These are phyloP conservation scores for Noccaea caerulescens DNA, from an alignment of 345 rosid genomes.

Conservation along the genomic window DNA sequence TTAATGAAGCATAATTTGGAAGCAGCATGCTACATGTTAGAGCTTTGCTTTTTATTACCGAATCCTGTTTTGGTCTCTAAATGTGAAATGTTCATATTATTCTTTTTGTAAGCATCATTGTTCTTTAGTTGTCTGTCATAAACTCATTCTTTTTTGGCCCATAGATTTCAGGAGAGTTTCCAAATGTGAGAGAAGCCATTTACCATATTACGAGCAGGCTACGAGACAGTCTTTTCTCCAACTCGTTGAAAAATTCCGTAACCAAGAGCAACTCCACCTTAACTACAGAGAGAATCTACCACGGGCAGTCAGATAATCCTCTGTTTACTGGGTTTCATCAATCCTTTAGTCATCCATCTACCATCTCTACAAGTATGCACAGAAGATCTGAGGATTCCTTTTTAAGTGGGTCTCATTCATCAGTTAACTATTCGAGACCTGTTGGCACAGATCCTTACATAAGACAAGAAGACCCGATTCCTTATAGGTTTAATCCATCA, in stretches of 20 bases:
- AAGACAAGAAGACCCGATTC: slow-evolving; percentile 36
- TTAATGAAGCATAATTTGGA: slow-evolving; percentile 14
- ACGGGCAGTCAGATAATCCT: slow-evolving; percentile 33
- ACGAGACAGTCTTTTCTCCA: slow-evolving; percentile 68
- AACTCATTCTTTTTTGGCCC: slow-evolving; percentile 38
- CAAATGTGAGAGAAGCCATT: slow-evolving; percentile 76
- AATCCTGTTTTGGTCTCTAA: slow-evolving; percentile 21
- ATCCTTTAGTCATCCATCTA: slow-evolving; percentile 35
- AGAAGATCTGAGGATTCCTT: slow-evolving; percentile 42
- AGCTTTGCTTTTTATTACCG: slow-evolving; percentile 12
- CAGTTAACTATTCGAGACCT: slow-evolving; percentile 33
- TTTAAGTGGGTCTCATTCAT: slow-evolving; percentile 28
- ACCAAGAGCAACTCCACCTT: slow-evolving; percentile 52
- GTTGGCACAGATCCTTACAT: slow-evolving; percentile 35
- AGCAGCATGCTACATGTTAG: slow-evolving; percentile 20
- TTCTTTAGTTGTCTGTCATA: slow-evolving; percentile 21
- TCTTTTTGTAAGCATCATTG: slow-evolving; percentile 15
- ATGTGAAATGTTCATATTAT: slow-evolving; percentile 5
- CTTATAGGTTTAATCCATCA: slow-evolving; percentile 43
- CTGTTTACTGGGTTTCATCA: slow-evolving; percentile 34
- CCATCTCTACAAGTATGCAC: slow-evolving; percentile 38
- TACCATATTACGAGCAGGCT: slow-evolving; percentile 78
- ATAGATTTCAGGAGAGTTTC: slow-evolving; percentile 81
- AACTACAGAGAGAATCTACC: slow-evolving; percentile 55
- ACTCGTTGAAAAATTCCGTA: slow-evolving; percentile 45